A percentile compares a stretch with the other conserved stretches of the same genome.
phyloP scores from a whole-genome alignment of 23 red algal species.

The Gracilaria vermiculophylla region DNA sequence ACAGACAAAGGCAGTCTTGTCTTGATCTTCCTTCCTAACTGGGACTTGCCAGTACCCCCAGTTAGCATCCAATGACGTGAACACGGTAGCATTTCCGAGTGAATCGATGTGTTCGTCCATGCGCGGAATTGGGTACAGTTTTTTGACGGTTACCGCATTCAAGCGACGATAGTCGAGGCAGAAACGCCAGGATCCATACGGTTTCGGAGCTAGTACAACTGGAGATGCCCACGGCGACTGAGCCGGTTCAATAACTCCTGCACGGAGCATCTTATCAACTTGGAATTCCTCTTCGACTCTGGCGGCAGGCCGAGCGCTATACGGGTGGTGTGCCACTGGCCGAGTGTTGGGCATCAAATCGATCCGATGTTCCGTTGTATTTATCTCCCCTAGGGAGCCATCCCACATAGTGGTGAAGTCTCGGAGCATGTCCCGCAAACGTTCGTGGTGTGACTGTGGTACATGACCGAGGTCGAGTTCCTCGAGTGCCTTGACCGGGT shows the following conservation, averaged over 20 bases:
- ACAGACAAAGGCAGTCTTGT: too few relatives aligned
- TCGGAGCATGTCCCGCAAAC: not conserved
- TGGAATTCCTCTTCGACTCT: not conserved
- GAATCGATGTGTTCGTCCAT: not conserved
- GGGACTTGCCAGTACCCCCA: not conserved
- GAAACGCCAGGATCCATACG: not conserved
- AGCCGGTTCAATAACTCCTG: not conserved
- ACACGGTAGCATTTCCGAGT: not conserved
- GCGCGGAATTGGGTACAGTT: not conserved
- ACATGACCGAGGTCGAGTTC: not conserved
- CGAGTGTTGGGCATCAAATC: not conserved
- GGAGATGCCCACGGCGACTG: not conserved
- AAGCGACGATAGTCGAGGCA: not conserved
- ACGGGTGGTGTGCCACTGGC: not conserved
- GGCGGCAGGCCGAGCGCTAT: not conserved
- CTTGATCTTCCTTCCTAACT: not conserved
- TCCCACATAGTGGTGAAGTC: constrained; percentile 30
- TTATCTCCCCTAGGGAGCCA: not conserved
- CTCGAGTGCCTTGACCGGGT: not conserved
- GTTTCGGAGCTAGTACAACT: not conserved
- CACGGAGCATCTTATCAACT: not conserved
- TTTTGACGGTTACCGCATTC: not conserved
- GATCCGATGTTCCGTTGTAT: not conserved
- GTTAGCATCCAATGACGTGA: not conserved
- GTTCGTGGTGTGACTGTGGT: not conserved